Conservation (phyloP, 768 basidiomycete species). For the Calocybe gangraenosa region DNA sequence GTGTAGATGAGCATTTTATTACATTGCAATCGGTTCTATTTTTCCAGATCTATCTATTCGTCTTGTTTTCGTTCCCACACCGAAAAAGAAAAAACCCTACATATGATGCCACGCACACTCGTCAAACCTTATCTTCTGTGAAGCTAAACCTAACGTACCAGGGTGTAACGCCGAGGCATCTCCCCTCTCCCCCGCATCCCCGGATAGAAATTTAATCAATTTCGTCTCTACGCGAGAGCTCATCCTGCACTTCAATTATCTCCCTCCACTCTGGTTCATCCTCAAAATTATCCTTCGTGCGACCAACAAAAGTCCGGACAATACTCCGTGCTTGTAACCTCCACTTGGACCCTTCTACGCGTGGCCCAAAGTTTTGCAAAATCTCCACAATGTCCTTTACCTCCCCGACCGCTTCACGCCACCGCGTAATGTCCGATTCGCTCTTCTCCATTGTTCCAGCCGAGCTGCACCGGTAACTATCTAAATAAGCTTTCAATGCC, state of each 20-base stretch:
- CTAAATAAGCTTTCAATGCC: conserved; percentile 77
- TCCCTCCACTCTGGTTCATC: conserved; percentile 83
- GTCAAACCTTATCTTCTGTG: conserved; percentile 18
- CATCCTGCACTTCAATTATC: conserved; percentile 63
- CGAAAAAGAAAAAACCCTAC: neutral
- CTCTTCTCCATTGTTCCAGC: conserved; percentile 61
- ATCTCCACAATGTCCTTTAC: conserved; percentile 84
- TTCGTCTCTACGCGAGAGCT: conserved; percentile 42
- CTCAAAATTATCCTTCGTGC: conserved; percentile 75
- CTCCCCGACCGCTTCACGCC: conserved; percentile 73
- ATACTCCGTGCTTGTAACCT: conserved; percentile 81
- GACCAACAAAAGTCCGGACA: conserved; percentile 83
- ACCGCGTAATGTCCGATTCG: conserved; percentile 62
- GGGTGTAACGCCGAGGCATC: conserved; percentile 16
- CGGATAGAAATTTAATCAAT: conserved; percentile 2
- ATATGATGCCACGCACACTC: conserved; percentile 10
- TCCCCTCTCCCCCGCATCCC: neutral
- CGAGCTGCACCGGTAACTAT: conserved; percentile 73
- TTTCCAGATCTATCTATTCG: conserved; percentile 15
- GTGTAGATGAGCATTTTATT: conserved; percentile 9
- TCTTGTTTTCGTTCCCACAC: conserved; percentile 13
- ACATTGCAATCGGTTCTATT: neutral
- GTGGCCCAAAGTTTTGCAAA: conserved; percentile 78
- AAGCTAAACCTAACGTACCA: conserved; percentile 10
- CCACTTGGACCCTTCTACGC: conserved; percentile 64